Conservation (phyloP, 176 grass and related monocot species). For the Juncus effusus region DNA sequence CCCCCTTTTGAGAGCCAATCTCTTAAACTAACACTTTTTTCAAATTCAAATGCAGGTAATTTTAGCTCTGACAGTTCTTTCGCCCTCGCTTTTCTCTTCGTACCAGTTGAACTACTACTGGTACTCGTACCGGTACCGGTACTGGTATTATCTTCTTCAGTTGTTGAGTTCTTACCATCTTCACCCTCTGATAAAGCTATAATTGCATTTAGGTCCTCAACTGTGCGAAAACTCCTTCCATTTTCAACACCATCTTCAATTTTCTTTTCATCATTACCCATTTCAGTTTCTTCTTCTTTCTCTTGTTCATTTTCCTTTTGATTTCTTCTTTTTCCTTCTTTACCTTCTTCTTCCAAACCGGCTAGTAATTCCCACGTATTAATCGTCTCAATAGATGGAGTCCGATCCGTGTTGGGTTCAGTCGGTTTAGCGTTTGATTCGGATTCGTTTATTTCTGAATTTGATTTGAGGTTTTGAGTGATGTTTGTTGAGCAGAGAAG, state of each 20-base stretch:
- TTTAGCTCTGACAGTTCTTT: conserved; percentile 49
- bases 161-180: conserved; percentile 10
- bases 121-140: neutral
- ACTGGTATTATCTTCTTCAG: neutral
- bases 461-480: conserved; percentile 18
- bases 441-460: neutral
- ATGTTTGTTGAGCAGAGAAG: conserved; percentile 44
- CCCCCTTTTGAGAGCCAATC: conserved; percentile 71
- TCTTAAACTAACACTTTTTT: conserved; percentile 59
- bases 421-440: neutral
- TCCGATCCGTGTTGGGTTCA: neutral
- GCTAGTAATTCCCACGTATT: conserved; percentile 58
- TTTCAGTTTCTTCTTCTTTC: neutral
- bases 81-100: conserved; percentile 42
- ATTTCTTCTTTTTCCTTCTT: neutral
- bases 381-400: conserved; percentile 54
- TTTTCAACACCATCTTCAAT: conserved; percentile 1
- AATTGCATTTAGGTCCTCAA: conserved; percentile 55
- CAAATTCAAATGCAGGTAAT: conserved; percentile 59
- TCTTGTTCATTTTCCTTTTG: no score
- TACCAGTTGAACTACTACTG: neutral
- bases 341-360: conserved; percentile 58
- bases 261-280: neutral
- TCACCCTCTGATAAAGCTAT: conserved; percentile 33
- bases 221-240: conserved; percentile 49